Percentiles rank a stretch among this genome's conserved stretches.
Conservation (phyloP, 805 yeast genomes). For the Saccharomycopsis javanensis region DNA sequence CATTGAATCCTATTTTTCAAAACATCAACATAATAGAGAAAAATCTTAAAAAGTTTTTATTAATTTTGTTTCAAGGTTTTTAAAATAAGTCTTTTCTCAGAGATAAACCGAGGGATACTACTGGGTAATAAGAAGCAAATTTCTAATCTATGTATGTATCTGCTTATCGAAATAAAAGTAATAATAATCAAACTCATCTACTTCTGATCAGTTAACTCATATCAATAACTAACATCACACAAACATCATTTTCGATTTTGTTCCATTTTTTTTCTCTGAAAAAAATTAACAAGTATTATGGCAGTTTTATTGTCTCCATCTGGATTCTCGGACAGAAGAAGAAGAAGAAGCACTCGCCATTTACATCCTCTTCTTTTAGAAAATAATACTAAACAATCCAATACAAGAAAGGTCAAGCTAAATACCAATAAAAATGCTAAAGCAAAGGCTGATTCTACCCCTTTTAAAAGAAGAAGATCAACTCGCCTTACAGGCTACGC, state of each 20-base stretch:
- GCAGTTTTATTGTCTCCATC: background rate
- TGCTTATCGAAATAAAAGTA: background rate
- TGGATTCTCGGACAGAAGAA: background rate
- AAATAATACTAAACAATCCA: background rate
- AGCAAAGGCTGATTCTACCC: background rate
- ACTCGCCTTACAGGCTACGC: background rate
- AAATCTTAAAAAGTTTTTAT: too few relatives aligned
- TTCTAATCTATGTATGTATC: background rate
- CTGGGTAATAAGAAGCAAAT: too few relatives aligned
- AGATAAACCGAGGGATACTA: too few relatives aligned
- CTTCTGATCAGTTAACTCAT: background rate
- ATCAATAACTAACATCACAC: background rate
- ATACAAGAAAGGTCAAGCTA: background rate
- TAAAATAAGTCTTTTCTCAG: too few relatives aligned
- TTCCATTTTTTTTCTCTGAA: too few relatives aligned
- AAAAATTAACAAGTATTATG: background rate
- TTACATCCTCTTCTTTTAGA: background rate
- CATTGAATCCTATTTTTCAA: too few relatives aligned
- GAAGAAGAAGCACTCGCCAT: background rate
- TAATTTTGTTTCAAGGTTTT: too few relatives aligned
- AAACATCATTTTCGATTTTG: background rate
- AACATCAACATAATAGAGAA: too few relatives aligned
- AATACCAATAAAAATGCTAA: background rate
- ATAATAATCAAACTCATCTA: background rate
- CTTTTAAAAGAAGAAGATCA: background rate